A percentile compares a stretch with the other conserved stretches of the same genome.
These are phyloP conservation scores for Pseudogymnoascus verrucosus DNA, from an alignment of 2,329 filamentous ascomycete genomes.

Conservation along the genomic window DNA sequence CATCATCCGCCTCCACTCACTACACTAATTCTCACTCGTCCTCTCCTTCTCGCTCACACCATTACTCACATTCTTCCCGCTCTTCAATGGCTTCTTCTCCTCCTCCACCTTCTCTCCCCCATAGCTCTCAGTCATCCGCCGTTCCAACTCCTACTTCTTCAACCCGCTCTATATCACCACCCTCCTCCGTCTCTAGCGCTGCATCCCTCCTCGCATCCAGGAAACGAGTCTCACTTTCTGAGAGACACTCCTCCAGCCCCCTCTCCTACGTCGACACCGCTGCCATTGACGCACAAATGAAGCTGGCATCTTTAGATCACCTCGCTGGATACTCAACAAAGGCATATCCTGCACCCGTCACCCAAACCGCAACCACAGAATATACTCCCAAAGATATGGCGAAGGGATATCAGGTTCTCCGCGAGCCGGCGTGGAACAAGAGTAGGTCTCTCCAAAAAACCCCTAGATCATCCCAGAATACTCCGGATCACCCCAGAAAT, in stretches of 20 bases:
- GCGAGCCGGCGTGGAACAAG: slow-evolving; percentile 59
- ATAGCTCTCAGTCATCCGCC: slow-evolving; percentile 1
- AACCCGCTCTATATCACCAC: slow-evolving; percentile 10
- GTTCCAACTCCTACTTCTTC: slow-evolving; percentile 9
- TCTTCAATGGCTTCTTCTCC: slow-evolving; percentile 20
- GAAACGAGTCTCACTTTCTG: slow-evolving; percentile 22
- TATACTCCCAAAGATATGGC: slow-evolving; percentile 45
- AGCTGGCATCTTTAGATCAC: slow-evolving; percentile 51
- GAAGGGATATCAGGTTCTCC: slow-evolving; percentile 52
- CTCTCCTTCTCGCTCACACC: slow-evolving; percentile 21
- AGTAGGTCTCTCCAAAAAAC: slow-evolving; percentile 35
- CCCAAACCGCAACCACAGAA: slow-evolving; percentile 45
- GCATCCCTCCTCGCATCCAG: slow-evolving; percentile 22
- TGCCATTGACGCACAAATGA: slow-evolving; percentile 52
- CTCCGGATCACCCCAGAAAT: background rate
- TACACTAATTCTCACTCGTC: slow-evolving; percentile 21
- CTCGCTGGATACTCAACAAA: slow-evolving; percentile 52
- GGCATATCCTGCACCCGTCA: slow-evolving; percentile 44
- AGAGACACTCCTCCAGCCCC: slow-evolving; percentile 33
- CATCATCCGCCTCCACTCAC: slow-evolving; percentile 1
- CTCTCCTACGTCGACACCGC: slow-evolving; percentile 49
- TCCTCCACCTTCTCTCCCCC: background rate
- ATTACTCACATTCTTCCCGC: slow-evolving; percentile 21
- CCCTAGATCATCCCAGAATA: slow-evolving; percentile 10
- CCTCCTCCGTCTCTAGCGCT: slow-evolving; percentile 8